Percentiles rank a stretch among this genome's conserved stretches.
These are phyloP conservation scores for Kokia cookei DNA, from an alignment of 441 rosid species.

Conservation along the genomic window DNA sequence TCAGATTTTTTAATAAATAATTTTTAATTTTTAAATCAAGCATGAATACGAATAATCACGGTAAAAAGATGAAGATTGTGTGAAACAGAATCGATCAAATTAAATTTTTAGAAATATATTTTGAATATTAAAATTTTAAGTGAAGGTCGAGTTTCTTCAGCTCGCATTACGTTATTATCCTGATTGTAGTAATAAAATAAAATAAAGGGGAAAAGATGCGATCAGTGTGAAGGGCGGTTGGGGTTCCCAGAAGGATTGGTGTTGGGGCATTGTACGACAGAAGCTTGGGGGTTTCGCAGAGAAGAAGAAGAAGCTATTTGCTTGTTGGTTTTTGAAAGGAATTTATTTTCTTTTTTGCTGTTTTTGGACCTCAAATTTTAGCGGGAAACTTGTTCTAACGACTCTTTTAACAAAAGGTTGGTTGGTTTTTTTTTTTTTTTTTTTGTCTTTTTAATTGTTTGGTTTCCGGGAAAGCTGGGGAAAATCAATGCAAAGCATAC, in stretches of 20 bases:
- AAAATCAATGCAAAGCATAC: not conserved
- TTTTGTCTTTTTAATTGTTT: slow-evolving; percentile 9
- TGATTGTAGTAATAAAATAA: not conserved
- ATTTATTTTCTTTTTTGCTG: slow-evolving; percentile 5
- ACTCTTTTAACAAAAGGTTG: slow-evolving; percentile 36
- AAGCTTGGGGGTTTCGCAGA: not conserved
- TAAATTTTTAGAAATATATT: not conserved
- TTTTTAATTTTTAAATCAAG: no score
- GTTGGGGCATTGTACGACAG: slow-evolving; percentile 35
- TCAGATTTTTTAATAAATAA: no score
- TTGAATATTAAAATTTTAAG: not conserved
- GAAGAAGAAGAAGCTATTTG: slow-evolving; percentile 12
- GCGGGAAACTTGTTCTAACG: slow-evolving; percentile 41
- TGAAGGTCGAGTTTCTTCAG: not conserved
- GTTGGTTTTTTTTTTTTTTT: slow-evolving; percentile 5
- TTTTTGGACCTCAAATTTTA: slow-evolving; percentile 18
- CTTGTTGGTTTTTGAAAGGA: slow-evolving; percentile 13
- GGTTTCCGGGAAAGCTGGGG: slow-evolving; percentile 18
- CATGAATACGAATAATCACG: no score
- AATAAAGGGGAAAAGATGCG: slow-evolving; percentile 5
- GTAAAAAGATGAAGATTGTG: no score
- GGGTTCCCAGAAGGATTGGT: not conserved
- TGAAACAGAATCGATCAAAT: not conserved
- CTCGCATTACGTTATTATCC: not conserved
- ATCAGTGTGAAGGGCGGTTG: not conserved